A percentile compares a stretch with the other conserved stretches of the same genome.
These are phyloP conservation scores for Xylariaceae sp. DNA, from an alignment of 2,329 filamentous ascomycete species.

Conservation along the genomic window DNA sequence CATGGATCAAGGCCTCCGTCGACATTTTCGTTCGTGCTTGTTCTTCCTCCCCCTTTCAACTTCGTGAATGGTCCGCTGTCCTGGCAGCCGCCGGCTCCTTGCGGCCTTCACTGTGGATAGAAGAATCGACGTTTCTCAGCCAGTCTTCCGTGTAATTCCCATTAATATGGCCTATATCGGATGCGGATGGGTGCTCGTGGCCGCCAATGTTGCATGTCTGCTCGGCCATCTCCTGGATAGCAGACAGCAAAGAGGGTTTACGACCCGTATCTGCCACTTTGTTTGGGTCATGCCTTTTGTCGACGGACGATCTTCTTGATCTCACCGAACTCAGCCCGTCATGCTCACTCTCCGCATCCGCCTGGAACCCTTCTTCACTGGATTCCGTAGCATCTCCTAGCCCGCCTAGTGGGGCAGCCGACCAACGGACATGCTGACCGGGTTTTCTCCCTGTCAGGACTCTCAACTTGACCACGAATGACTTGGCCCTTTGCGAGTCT, in stretches of 20 bases:
- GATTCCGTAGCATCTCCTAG: conserved; percentile 9
- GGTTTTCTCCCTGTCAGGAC: conserved; percentile 49
- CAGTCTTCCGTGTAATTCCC: conserved; percentile 15
- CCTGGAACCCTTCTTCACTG: conserved; percentile 6
- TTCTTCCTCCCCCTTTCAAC: conserved; percentile 6
- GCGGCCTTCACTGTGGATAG: conserved; percentile 7
- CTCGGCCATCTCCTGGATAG: conserved; percentile 1
- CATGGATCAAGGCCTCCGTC: neutral
- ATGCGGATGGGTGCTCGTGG: neutral
- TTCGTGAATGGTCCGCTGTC: conserved; percentile 13
- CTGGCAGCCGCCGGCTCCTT: conserved; percentile 9
- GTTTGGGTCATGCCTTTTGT: neutral
- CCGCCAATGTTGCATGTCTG: neutral
- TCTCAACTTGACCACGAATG: conserved; percentile 42
- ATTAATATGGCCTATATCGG: conserved; percentile 1
- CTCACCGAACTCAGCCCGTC: conserved; percentile 5
- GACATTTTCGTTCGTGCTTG: neutral
- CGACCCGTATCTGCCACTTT: conserved; percentile 4
- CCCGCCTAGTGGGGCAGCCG: conserved; percentile 22
- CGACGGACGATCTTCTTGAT: conserved; percentile 5
- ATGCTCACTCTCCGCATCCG: conserved; percentile 17
- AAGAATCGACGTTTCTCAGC: conserved; percentile 12
- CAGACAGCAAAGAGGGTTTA: neutral
- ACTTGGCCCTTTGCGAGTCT: conserved; percentile 37
- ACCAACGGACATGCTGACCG: conserved; percentile 24